Base-by-base conservation (phyloP, 306 rosid genomes). In the Fragaria iinumae region DNA sequence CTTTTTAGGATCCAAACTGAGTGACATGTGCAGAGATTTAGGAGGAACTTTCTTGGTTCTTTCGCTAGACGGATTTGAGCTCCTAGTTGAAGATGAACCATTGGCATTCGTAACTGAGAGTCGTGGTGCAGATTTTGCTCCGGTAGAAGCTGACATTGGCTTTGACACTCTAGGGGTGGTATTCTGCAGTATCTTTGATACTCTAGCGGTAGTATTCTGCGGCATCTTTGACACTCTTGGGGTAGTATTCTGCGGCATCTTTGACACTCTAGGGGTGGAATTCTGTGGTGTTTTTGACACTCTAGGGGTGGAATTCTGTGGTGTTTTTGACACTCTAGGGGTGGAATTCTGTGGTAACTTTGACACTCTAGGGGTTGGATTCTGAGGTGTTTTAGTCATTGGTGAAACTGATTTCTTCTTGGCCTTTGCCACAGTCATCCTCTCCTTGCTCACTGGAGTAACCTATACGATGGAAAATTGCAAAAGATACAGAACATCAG, bases 1-100 rank as follows among this genome's bases (percentile, higher is more conserved):
- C 75, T 83, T 86, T 72, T 83, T 75, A 65, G 93, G 84, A 72
- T 82, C 89, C 87, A 90, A 79, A 84, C 83, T 79, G 48, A 87
- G 80, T 48, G 98, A 92, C 91, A 88, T 77, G 79, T 88, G 91
- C 82, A 90, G 75, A 59, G 90, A 77, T 80, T 88, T 86, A 52
- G 91, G 77, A 67, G 89, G 80, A 77, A 76, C 82, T 84, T 82
- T 89, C 87, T 79, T 89, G 69, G 64, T 81, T 79, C 78, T 93
- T 41, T 41, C 84, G 39, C 77, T 57, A n/a, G 89, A 81, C 60
- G 72, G 59, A 82, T 48, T 80, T 81, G 78, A 86, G 78, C 74
- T 88, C 80, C 84, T 83, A 71, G 86, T 63, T 67, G 84, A 79
- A 60, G 93, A 82, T 11, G 85, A 72, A 57, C 77, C 74, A 69